These are phyloP conservation scores for Nigrospora oryzae DNA, from an alignment of 2,329 filamentous ascomycete genomes.

Conservation along the genomic window DNA sequence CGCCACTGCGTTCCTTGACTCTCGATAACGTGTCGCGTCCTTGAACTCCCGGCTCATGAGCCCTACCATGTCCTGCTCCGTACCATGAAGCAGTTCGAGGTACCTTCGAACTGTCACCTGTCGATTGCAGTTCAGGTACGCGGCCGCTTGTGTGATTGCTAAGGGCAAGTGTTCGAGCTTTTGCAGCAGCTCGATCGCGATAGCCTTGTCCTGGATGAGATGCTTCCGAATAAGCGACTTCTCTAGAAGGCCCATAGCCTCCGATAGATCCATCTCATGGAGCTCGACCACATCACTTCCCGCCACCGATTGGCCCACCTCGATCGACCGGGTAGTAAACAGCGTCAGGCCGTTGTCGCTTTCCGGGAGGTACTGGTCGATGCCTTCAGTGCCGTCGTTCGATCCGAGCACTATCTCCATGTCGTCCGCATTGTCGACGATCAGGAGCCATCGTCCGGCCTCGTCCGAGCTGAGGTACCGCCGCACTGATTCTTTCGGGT, in stretches of 20 bases:
- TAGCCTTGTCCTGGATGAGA: conserved; percentile 4
- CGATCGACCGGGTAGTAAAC: conserved; percentile 26
- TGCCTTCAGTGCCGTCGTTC: neutral
- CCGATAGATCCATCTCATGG: conserved; percentile 15
- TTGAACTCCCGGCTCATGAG: conserved; percentile 24
- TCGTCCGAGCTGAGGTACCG: conserved; percentile 15
- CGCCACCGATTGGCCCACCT: conserved; percentile 17
- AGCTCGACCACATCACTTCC: conserved; percentile 16
- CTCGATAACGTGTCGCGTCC: conserved; percentile 21
- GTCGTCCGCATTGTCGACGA: conserved; percentile 36
- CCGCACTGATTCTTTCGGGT: conserved; percentile 53
- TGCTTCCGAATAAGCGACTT: conserved; percentile 14
- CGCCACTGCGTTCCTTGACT: conserved; percentile 23
- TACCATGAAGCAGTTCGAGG: conserved; percentile 19
- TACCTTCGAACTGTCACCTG: conserved; percentile 16
- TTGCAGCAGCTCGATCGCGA: conserved; percentile 13
- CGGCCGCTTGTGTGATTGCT: conserved; percentile 31
- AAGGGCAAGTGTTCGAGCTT: conserved; percentile 29
- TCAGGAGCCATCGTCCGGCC: conserved; percentile 26
- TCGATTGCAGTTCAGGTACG: conserved; percentile 24
- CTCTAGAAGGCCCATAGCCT: conserved; percentile 16
- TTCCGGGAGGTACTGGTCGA: neutral
- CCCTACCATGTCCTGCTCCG: conserved; percentile 18
- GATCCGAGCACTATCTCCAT: neutral
- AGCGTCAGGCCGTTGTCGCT: conserved; percentile 19